Percentiles rank a stretch among this genome's conserved stretches.
Evolutionary conservation across 2,329 filamentous ascomycete species (phyloP).

Genomic region (Aspergillus sp.): DNA sequence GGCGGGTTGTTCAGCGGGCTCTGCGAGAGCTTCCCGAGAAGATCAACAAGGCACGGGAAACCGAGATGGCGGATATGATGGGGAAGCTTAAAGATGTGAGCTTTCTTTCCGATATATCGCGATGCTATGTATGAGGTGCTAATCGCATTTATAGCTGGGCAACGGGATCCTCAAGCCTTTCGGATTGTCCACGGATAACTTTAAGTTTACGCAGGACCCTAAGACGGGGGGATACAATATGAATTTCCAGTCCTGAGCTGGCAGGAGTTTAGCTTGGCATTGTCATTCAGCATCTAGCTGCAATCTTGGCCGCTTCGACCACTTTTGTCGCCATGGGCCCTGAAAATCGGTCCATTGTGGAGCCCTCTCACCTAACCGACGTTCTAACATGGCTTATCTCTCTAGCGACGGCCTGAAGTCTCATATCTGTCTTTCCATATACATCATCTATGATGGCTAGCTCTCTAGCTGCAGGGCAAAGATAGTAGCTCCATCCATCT

Average conservation of each 20-base stretch:
- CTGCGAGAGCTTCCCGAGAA: conserved; percentile 64
- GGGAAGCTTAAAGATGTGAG: conserved; percentile 80
- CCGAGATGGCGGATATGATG: conserved; percentile 96
- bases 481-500: not conserved
- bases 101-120: conserved; percentile 14
- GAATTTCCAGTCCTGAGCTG: conserved; percentile 63
- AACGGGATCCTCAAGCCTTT: conserved; percentile 92
- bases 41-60: conserved; percentile 76
- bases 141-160: conserved; percentile 59
- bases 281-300: no score
- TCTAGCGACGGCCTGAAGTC: no score
- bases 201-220: conserved; percentile 89
- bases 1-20: conserved; percentile 65
- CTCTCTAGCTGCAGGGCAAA: no score
- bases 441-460: no score
- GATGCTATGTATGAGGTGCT: not conserved
- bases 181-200: conserved; percentile 89
- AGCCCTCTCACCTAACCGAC: no score
- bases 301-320: no score
- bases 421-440: no score
- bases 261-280: not conserved
- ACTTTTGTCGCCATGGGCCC: no score
- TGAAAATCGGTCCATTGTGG: no score
- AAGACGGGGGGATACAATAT: conserved; percentile 90
- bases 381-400: no score